Evolutionary conservation across 192 early-diverging fungal species (phyloP), one percentile per base, ranked within the genome.

Genomic region (Dissophora ornata): DNA sequence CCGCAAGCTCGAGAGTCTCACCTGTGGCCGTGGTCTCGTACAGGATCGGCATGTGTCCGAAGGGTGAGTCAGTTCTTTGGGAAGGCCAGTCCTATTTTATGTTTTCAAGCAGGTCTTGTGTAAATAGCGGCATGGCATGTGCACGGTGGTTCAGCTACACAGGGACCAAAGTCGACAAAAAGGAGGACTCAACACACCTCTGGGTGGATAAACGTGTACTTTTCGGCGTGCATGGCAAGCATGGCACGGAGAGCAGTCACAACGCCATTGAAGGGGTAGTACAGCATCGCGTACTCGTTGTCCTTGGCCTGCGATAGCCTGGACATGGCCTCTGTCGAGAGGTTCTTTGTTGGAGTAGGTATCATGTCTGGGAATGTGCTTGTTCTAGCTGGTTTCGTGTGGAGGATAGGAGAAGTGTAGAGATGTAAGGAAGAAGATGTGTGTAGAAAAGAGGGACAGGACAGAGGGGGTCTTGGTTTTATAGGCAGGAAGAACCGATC

Each of bases 41-140:
- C 4, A 87, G 62, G 10, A 84, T 79, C 2, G 86, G 86, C 15
- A 87, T 61, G 57, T 69, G 46, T 15, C 86, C 84, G 3, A 81
- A 53, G 10, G 84, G 86, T 22, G 81, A 66, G 4, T 49, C 36
- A 3, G 46, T 3, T 63, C 84, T 83, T 9, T 81, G 75, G 11
- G 38, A 51, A 0, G 67, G 50, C 86, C 86, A 87, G 15, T 69
- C 62, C 68, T 70, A 56, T 15, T 6, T 7, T 4, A 44, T 9
- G 5, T 19, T 15, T 8, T 21, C 9, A n/a, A n/a, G n/a, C n/a
- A n/a, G n/a, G n/a, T n/a, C n/a, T n/a, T n/a, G n/a, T n/a, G n/a
- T n/a, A n/a, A n/a, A n/a, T n/a, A n/a, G n/a, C n/a, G n/a, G n/a
- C n/a, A n/a, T n/a, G n/a, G n/a, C n/a, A n/a, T n/a, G n/a, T n/a